These are phyloP conservation scores for Paraphoma chrysanthemicola DNA, from an alignment of 2,329 filamentous ascomycete genomes.

Conservation along the genomic window DNA sequence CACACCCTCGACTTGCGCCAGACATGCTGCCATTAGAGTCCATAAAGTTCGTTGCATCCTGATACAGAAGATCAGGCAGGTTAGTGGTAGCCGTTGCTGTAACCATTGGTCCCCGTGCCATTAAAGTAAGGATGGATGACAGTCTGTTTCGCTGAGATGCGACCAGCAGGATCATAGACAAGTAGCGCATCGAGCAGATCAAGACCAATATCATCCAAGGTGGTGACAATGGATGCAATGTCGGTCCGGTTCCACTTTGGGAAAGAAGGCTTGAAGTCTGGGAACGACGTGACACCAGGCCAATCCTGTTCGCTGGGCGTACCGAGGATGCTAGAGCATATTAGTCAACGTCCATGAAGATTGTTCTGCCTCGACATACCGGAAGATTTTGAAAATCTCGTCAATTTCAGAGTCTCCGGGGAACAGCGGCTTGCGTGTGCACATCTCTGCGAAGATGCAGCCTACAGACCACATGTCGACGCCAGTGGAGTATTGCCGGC, in stretches of 20 bases:
- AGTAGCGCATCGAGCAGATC: constrained; percentile 75
- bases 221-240: constrained; percentile 70
- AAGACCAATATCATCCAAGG: constrained; percentile 74
- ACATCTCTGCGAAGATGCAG: constrained; percentile 97
- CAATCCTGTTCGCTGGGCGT: constrained; percentile 83
- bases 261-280: constrained; percentile 91
- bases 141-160: constrained; percentile 88
- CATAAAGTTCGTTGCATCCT: constrained; percentile 39
- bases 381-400: constrained; percentile 94
- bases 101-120: constrained; percentile 51
- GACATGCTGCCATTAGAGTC: constrained; percentile 27
- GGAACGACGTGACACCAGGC: constrained; percentile 93
- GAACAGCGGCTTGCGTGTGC: constrained; percentile 89
- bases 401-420: constrained; percentile 93
- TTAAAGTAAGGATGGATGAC: constrained; percentile 85
- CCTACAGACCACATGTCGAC: constrained; percentile 97
- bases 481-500: constrained; percentile 89
- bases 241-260: constrained; percentile 85
- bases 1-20: constrained; percentile 11
- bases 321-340: constrained; percentile 64
- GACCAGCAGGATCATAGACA: constrained; percentile 84
- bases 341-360: constrained; percentile 11
- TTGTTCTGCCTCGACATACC: constrained; percentile 57
- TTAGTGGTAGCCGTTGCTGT: constrained; percentile 49
- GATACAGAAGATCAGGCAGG: constrained; percentile 18